Evolutionary conservation across 225 moss, liverwort and hornwort species (phyloP).

Genomic region (Lunularia cruciata): DNA sequence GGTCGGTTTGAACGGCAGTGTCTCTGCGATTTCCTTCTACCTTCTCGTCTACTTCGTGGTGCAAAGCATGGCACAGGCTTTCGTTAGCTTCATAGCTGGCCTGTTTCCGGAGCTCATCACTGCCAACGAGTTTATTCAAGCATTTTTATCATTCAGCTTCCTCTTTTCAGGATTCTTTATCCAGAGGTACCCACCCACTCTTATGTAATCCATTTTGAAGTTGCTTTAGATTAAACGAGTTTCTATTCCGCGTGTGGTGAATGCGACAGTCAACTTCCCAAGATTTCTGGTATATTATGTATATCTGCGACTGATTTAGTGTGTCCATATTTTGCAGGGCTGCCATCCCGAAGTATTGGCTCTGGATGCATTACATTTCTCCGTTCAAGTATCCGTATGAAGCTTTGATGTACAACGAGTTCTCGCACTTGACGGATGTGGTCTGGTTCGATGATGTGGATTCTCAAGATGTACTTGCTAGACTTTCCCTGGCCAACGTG

Average conservation of each 20-base stretch:
- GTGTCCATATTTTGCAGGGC: constrained; percentile 18
- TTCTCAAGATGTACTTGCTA: constrained; percentile 1
- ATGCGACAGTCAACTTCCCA: neutral
- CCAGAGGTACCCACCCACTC: constrained; percentile 34
- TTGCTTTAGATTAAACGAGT: too few species aligned
- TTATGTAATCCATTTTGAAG: too few species aligned
- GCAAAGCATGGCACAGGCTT: constrained; percentile 30
- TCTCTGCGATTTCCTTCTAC: constrained; percentile 44
- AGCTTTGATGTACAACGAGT: constrained; percentile 53
- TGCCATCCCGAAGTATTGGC: constrained; percentile 63
- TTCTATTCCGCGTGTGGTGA: too few species aligned
- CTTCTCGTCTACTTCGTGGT: constrained; percentile 39
- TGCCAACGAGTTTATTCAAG: constrained; percentile 37
- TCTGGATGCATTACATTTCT: constrained; percentile 63
- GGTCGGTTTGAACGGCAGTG: constrained; percentile 33
- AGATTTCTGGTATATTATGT: neutral
- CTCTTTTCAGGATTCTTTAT: constrained; percentile 73
- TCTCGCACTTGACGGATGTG: constrained; percentile 12
- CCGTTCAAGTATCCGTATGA: constrained; percentile 64
- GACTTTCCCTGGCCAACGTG: constrained; percentile 24
- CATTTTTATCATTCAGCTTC: constrained; percentile 49
- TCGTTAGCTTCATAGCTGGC: constrained; percentile 40
- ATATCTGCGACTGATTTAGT: neutral
- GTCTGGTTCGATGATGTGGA: constrained; percentile 19
- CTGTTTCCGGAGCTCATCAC: constrained; percentile 25